These are phyloP conservation scores for Sporothrix globosa DNA, from an alignment of 2,329 filamentous ascomycete species.

Conservation along the genomic window DNA sequence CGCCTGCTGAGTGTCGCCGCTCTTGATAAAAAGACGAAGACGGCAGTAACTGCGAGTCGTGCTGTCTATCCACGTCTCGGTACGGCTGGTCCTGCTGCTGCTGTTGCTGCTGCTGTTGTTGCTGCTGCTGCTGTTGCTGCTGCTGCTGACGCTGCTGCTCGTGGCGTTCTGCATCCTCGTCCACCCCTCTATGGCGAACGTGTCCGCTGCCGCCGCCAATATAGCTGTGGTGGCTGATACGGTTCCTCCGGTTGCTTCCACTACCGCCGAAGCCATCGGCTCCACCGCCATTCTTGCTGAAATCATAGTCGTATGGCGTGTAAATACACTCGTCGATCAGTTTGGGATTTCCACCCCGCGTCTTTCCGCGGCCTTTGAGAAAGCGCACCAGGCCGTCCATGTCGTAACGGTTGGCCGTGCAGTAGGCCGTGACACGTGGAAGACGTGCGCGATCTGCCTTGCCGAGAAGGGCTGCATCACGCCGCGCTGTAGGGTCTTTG, in stretches of 20 bases:
- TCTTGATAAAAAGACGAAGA: constrained; percentile 53
- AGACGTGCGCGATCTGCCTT: constrained; percentile 88
- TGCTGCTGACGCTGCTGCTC: constrained; percentile 37
- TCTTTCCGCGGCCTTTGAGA: constrained; percentile 79
- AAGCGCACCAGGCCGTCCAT: constrained; percentile 89
- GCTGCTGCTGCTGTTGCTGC: constrained; percentile 42
- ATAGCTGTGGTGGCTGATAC: constrained; percentile 29
- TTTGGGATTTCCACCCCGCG: constrained; percentile 81
- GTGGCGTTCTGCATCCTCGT: constrained; percentile 18
- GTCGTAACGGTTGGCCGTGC: constrained; percentile 88
- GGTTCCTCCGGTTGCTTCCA: constrained; percentile 31
- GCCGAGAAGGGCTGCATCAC: constrained; percentile 88
- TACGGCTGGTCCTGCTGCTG: constrained; percentile 33
- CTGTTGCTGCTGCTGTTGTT: constrained; percentile 39
- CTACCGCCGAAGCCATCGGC: constrained; percentile 46
- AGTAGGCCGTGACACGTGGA: constrained; percentile 94
- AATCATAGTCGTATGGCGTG: constrained; percentile 79
- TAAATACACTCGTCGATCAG: constrained; percentile 98
- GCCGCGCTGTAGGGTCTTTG: constrained; percentile 89
- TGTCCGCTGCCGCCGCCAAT: constrained; percentile 22
- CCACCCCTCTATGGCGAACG: constrained; percentile 21
- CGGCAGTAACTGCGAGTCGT: constrained; percentile 39
- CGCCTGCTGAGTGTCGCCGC: constrained; percentile 75
- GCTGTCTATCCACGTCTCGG: constrained; percentile 37
- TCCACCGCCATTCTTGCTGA: constrained; percentile 27